phyloP scores from a whole-genome alignment of 106 monocot genomes.

The Triglochin maritima region DNA sequence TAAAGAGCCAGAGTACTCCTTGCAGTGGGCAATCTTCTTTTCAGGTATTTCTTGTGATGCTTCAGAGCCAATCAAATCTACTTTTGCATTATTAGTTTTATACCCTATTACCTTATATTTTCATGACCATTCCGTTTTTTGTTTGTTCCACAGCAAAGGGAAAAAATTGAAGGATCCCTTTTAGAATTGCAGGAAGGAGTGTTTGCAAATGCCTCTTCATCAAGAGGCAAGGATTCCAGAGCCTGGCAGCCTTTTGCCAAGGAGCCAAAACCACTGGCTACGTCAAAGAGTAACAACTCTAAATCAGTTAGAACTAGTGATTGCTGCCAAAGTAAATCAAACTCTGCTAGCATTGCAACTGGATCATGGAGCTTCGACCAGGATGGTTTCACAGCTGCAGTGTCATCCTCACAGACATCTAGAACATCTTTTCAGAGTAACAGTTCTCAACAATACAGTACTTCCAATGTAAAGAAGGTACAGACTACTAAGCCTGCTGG shows the following conservation, averaged over 20 bases:
- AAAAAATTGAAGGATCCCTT: constrained; percentile 71
- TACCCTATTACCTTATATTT: neutral
- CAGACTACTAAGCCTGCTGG: constrained; percentile 55
- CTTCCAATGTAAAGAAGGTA: constrained; percentile 25
- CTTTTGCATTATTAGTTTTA: neutral
- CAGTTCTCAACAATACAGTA: constrained; percentile 23
- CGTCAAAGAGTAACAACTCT: constrained; percentile 20
- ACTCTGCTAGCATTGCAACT: neutral
- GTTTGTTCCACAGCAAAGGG: constrained; percentile 42
- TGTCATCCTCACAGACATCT: constrained; percentile 10
- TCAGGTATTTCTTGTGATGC: constrained; percentile 26
- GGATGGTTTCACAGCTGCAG: constrained; percentile 49
- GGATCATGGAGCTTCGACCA: constrained; percentile 49
- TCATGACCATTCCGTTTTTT: neutral
- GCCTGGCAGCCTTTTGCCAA: constrained; percentile 65
- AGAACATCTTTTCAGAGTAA: constrained; percentile 15
- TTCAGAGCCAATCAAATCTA: neutral
- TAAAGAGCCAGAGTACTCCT: constrained; percentile 21
- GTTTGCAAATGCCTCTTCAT: constrained; percentile 8
- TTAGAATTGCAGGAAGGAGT: constrained; percentile 50
- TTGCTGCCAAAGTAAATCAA: constrained; percentile 14
- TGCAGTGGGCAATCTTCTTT: constrained; percentile 21
- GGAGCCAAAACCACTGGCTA: constrained; percentile 28
- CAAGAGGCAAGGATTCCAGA: constrained; percentile 31
- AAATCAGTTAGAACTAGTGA: constrained; percentile 64